A percentile compares a stretch with the other conserved stretches of the same genome.
Evolutionary conservation across 179 eudicot genomes (phyloP).

Genomic region (Vitellaria paradoxa): DNA sequence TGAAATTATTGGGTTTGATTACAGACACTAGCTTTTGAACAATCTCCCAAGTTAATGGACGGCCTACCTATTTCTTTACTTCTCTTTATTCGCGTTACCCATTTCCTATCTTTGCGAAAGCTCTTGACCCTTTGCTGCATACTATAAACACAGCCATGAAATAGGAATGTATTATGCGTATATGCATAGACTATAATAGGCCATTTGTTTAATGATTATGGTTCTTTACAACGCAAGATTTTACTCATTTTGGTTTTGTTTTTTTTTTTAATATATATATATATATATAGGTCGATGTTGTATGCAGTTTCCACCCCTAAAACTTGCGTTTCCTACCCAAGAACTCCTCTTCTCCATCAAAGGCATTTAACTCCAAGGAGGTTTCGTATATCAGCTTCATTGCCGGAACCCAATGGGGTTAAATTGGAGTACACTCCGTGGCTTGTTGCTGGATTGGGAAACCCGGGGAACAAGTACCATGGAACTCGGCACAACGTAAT

Average conservation of each 20-base stretch:
- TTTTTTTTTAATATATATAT: not conserved
- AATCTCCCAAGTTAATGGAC: not conserved
- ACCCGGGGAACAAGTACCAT: slow-evolving; percentile 88
- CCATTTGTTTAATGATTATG: not conserved
- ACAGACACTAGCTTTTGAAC: not conserved
- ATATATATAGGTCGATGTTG: slow-evolving; percentile 37
- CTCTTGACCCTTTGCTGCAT: not conserved
- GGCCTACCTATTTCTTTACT: not conserved
- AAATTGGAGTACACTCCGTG: slow-evolving; percentile 89
- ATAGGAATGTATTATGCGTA: too few relatives aligned
- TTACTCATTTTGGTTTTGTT: not conserved
- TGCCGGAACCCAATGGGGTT: slow-evolving; percentile 36
- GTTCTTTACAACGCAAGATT: not conserved
- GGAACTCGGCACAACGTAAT: slow-evolving; percentile 94
- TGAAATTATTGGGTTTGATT: not conserved
- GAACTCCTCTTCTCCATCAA: slow-evolving; percentile 24
- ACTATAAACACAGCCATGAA: not conserved
- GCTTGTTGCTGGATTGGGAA: slow-evolving; percentile 92
- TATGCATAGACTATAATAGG: not conserved
- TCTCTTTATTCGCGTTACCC: not conserved
- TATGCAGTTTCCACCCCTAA: slow-evolving; percentile 34
- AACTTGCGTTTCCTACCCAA: slow-evolving; percentile 36
- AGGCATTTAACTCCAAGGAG: slow-evolving; percentile 28
- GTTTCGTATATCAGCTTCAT: slow-evolving; percentile 42
- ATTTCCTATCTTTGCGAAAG: not conserved